phyloP scores from a whole-genome alignment of 2,329 filamentous ascomycete genomes.

The Aspergillus felis region DNA sequence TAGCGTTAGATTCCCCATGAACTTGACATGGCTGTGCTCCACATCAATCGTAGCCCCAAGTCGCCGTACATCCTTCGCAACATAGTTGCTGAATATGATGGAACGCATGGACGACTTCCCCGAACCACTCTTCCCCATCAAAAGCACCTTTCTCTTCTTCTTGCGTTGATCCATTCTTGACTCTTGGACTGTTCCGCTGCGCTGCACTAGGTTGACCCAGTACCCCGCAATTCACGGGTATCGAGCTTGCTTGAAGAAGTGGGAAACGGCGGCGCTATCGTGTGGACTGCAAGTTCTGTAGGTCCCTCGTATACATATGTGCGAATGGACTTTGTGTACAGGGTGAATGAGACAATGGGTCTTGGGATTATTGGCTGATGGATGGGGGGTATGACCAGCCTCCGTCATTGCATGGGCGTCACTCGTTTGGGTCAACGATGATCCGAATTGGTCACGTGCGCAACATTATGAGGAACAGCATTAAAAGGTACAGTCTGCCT shows the following conservation, averaged over 20 bases:
- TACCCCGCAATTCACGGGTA: slow-evolving; percentile 8
- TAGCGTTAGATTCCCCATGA: slow-evolving; percentile 93
- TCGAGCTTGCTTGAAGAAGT: not conserved
- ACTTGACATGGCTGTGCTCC: slow-evolving; percentile 97
- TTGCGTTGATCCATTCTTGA: slow-evolving; percentile 43
- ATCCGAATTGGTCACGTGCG: slow-evolving; percentile 8
- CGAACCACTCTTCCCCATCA: slow-evolving; percentile 95
- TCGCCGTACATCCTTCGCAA: slow-evolving; percentile 88
- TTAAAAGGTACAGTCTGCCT: not conserved
- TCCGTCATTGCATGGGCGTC: slow-evolving; percentile 9
- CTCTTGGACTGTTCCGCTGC: slow-evolving; percentile 6
- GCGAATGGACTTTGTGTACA: not conserved
- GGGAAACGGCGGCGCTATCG: not conserved
- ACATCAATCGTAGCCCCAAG: slow-evolving; percentile 97
- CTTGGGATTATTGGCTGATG: not conserved
- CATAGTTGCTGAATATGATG: slow-evolving; percentile 99
- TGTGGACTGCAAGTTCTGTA: not conserved
- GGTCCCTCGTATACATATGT: not conserved
- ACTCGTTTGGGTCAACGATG: slow-evolving; percentile 5
- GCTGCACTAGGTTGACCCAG: not conserved
- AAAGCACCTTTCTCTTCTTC: slow-evolving; percentile 81
- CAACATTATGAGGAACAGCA: not conserved
- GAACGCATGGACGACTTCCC: slow-evolving; percentile 98
- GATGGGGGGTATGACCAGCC: not conserved
- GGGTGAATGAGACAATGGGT: not conserved